phyloP scores from a whole-genome alignment of 2,329 filamentous ascomycete species.

The Chaetomiaceae sp. region DNA sequence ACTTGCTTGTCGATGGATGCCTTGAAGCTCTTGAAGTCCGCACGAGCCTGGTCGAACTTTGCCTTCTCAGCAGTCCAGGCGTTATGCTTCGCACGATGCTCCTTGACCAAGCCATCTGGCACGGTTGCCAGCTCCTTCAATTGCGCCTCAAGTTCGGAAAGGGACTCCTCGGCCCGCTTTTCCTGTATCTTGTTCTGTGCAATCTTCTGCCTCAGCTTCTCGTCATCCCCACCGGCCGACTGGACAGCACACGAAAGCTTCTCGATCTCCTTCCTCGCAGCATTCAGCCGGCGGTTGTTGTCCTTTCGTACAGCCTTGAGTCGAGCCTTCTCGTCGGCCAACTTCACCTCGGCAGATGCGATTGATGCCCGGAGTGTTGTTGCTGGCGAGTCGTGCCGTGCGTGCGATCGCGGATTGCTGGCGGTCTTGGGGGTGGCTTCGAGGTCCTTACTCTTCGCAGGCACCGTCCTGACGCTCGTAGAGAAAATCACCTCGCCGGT shows the following conservation, averaged over 20 bases:
- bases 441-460: constrained; percentile 39
- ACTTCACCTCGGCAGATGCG: constrained; percentile 61
- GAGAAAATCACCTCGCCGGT: constrained; percentile 63
- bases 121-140: constrained; percentile 60
- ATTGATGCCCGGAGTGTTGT: constrained; percentile 74
- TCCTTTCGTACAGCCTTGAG: constrained; percentile 69
- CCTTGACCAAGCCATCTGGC: constrained; percentile 54
- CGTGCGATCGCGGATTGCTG: constrained; percentile 47
- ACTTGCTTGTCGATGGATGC: constrained; percentile 56
- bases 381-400: constrained; percentile 68
- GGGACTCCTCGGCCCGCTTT: constrained; percentile 47
- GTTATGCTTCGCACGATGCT: constrained; percentile 50
- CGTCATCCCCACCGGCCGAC: constrained; percentile 66
- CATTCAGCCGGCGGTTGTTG: constrained; percentile 62
- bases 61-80: constrained; percentile 50
- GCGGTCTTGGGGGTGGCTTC: constrained; percentile 34
- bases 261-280: constrained; percentile 68
- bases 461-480: constrained; percentile 62
- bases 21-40: constrained; percentile 53
- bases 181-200: constrained; percentile 70
- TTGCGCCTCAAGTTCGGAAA: constrained; percentile 42
- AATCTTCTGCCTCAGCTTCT: constrained; percentile 68
- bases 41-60: constrained; percentile 53
- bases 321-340: constrained; percentile 61
- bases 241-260: constrained; percentile 59